Conservation (phyloP, 2,329 filamentous ascomycete species). For the Metarhizium album region DNA sequence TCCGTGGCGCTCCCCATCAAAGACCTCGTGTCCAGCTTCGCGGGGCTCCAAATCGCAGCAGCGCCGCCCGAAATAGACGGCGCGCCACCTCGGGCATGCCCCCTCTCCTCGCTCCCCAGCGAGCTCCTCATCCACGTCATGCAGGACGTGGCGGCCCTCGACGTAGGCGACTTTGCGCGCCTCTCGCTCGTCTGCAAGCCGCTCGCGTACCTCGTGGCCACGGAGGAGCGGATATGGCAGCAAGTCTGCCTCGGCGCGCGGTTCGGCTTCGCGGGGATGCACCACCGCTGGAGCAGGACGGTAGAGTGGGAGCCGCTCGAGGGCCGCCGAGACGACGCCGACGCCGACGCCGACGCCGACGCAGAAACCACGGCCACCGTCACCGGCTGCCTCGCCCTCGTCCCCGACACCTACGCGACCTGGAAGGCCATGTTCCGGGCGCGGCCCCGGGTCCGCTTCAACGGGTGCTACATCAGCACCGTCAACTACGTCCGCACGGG, state of each 20-base stretch:
- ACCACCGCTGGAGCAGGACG: constrained; percentile 62
- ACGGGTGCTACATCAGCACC: constrained; percentile 91
- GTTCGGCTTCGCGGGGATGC: constrained; percentile 75
- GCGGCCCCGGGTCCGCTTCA: constrained; percentile 82
- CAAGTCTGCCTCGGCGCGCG: constrained; percentile 57
- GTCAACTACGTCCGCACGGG: constrained; percentile 90
- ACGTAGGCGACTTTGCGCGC: constrained; percentile 67
- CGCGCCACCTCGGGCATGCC: constrained; percentile 64
- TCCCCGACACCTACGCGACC: constrained; percentile 33
- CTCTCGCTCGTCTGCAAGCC: constrained; percentile 76
- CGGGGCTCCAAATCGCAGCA: constrained; percentile 55
- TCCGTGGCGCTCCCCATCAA: constrained; percentile 42
- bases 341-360: constrained; percentile 21
- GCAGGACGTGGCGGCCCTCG: constrained; percentile 56
- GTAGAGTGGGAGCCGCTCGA: constrained; percentile 39
- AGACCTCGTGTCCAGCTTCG: constrained; percentile 69
- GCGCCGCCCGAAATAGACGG: constrained; percentile 60
- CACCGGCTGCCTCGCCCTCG: too few relatives aligned
- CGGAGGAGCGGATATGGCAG: constrained; percentile 82
- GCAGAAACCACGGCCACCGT: too few relatives aligned
- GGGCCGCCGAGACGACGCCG: constrained; percentile 15
- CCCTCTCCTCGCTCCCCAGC: constrained; percentile 64
- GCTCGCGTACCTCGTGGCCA: constrained; percentile 72
- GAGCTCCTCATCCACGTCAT: constrained; percentile 80
- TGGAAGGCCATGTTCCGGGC: constrained; percentile 66